phyloP scores from a whole-genome alignment of 1,139 yeast genomes.

The Meyerozyma elateridarum region DNA sequence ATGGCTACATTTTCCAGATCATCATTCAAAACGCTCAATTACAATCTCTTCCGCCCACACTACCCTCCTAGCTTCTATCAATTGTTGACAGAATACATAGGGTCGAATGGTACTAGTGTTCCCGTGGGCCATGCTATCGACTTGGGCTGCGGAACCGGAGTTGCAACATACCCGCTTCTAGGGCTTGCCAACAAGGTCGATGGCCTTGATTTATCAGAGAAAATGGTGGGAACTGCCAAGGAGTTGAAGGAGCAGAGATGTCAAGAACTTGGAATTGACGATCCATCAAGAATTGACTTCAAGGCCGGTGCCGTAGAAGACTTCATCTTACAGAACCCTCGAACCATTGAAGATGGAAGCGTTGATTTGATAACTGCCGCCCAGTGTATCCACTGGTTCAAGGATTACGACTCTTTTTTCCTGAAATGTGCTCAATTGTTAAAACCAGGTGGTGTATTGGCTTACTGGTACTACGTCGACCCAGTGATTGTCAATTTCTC shows the following conservation, averaged over 20 bases:
- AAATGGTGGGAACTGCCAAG: constrained; percentile 33
- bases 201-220: constrained; percentile 32
- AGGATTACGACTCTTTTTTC: constrained; percentile 33
- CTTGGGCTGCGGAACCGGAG: constrained; percentile 41
- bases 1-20: constrained; percentile 68
- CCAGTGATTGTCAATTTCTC: constrained; percentile 30
- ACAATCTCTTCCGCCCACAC: constrained; percentile 60
- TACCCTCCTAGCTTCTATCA: constrained; percentile 55
- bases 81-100: constrained; percentile 28
- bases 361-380: constrained; percentile 42
- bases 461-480: constrained; percentile 42
- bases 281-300: constrained; percentile 25
- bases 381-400: constrained; percentile 45
- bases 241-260: constrained; percentile 20
- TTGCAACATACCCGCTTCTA: constrained; percentile 35
- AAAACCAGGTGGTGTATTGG: constrained; percentile 35
- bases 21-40: constrained; percentile 54
- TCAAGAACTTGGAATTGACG: constrained; percentile 22
- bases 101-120: constrained; percentile 12
- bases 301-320: constrained; percentile 33
- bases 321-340: constrained; percentile 16
- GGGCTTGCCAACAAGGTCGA: constrained; percentile 25
- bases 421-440: constrained; percentile 24
- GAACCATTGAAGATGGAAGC: constrained; percentile 15
- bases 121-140: constrained; percentile 27